Percentiles rank a stretch among this genome's conserved stretches.
Conservation (phyloP, 441 rosid genomes). For the Kokia cookei region DNA sequence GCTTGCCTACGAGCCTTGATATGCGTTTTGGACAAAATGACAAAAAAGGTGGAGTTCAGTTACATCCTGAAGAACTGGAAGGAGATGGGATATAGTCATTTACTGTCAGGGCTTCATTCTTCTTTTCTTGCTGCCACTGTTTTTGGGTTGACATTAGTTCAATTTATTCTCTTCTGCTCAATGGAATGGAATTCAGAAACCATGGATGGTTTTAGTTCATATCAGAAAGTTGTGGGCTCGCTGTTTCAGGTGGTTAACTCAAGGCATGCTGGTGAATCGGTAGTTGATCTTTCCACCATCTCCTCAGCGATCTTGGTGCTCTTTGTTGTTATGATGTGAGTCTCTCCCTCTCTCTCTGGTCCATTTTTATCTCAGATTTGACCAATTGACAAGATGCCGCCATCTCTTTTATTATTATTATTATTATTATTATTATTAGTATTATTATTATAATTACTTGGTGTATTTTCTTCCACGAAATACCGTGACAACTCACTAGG, state of each 20-base stretch:
- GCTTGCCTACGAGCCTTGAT: slow-evolving; percentile 20
- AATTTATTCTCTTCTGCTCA: slow-evolving; percentile 22
- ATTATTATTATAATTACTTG: no score
- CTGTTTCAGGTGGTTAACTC: slow-evolving; percentile 43
- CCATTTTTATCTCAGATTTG: not conserved
- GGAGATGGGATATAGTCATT: slow-evolving; percentile 29
- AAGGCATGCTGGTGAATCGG: slow-evolving; percentile 48
- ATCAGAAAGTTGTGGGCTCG: slow-evolving; percentile 29
- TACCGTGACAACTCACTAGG: no score
- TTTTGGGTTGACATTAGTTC: slow-evolving; percentile 23
- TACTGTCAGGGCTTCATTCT: slow-evolving; percentile 18
- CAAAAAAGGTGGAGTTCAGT: slow-evolving; percentile 13
- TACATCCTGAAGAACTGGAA: slow-evolving; percentile 19
- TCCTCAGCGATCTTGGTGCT: slow-evolving; percentile 46
- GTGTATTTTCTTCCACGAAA: no score
- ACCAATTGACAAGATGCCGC: not conserved
- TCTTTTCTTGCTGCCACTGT: slow-evolving; percentile 21
- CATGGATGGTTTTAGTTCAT: slow-evolving; percentile 34
- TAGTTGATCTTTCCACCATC: slow-evolving; percentile 44
- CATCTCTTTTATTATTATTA: not conserved
- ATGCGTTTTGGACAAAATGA: slow-evolving; percentile 22
- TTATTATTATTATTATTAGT: no score
- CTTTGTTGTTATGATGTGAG: slow-evolving; percentile 55
- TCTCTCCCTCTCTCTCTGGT: slow-evolving; percentile 2
- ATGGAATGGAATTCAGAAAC: slow-evolving; percentile 46